These are phyloP conservation scores for Bertia moriformis DNA, from an alignment of 2,329 filamentous ascomycete species.

Conservation along the genomic window DNA sequence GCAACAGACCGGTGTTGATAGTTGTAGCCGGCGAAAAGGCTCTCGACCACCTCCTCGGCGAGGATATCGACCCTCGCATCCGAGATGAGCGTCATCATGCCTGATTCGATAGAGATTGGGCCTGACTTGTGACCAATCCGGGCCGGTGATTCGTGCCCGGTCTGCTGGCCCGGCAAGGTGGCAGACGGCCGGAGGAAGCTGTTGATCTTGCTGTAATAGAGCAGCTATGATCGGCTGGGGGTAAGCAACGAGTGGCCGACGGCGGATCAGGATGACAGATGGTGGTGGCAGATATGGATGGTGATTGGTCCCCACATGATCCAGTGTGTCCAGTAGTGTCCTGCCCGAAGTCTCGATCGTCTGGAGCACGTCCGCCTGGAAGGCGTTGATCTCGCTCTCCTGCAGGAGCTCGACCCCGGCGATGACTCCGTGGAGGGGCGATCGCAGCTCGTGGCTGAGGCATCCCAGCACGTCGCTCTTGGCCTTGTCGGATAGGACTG, in stretches of 20 bases:
- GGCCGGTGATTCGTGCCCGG: no score
- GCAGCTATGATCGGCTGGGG: no score
- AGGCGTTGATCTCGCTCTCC: slow-evolving; percentile 28
- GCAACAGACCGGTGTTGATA: slow-evolving; percentile 6
- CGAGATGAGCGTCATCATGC: no score
- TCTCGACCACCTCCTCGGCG: slow-evolving; percentile 37
- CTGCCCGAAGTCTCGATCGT: slow-evolving; percentile 34
- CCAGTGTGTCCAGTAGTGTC: slow-evolving; percentile 36
- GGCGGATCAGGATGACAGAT: no score
- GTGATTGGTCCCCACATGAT: no score
- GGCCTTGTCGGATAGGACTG: slow-evolving; percentile 22
- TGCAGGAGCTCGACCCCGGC: slow-evolving; percentile 35
- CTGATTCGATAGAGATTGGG: no score
- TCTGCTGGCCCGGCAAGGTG: no score
- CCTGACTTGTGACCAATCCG: no score
- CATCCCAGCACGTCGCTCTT: slow-evolving; percentile 44
- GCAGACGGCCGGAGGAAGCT: no score
- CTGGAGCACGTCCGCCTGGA: slow-evolving; percentile 28
- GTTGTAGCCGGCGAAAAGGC: slow-evolving; percentile 31
- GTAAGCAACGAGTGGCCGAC: no score
- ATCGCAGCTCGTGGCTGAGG: slow-evolving; percentile 45
- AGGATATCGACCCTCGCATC: slow-evolving; percentile 19
- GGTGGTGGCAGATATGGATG: no score
- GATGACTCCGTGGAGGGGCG: slow-evolving; percentile 44
- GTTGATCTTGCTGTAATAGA: no score